Conservation (phyloP, 1,139 yeast genomes). For the Candida dubliniensis region DNA sequence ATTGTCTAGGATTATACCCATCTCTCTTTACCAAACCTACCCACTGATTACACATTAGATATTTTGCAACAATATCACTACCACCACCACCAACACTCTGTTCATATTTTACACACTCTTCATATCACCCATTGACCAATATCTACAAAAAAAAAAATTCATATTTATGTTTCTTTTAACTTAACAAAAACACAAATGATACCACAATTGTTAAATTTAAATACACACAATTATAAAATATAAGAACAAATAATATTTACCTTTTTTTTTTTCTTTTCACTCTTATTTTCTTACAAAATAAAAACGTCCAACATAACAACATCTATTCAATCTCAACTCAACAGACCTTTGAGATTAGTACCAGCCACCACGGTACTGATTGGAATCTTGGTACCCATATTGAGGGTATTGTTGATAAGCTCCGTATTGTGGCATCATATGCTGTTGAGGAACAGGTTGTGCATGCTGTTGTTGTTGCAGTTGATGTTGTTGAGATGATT, state of each 20-base stretch:
- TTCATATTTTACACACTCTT: too few species aligned
- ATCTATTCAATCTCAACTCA: neutral
- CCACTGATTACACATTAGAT: too few species aligned
- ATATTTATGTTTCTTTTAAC: neutral
- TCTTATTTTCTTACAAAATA: neutral
- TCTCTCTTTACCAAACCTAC: too few species aligned
- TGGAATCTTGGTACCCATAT: conserved; percentile 48
- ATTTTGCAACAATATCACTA: too few species aligned
- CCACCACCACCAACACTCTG: too few species aligned
- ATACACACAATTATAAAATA: conserved; percentile 5
- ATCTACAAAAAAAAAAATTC: too few species aligned
- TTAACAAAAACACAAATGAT: neutral
- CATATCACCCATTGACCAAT: too few species aligned
- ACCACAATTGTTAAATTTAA: conserved; percentile 1
- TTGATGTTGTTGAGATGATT: conserved; percentile 13
- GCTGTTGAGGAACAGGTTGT: conserved; percentile 36
- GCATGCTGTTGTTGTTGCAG: conserved; percentile 29
- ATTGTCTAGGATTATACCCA: too few species aligned
- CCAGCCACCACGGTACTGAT: conserved; percentile 44
- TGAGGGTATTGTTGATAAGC: conserved; percentile 54
- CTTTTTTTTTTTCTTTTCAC: neutral
- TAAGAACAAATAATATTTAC: neutral
- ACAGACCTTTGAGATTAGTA: conserved; percentile 23
- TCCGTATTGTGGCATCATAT: conserved; percentile 44
- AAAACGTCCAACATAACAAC: neutral